These are phyloP conservation scores for Glycine latifolia DNA, from an alignment of 306 rosid species.

Conservation along the genomic window DNA sequence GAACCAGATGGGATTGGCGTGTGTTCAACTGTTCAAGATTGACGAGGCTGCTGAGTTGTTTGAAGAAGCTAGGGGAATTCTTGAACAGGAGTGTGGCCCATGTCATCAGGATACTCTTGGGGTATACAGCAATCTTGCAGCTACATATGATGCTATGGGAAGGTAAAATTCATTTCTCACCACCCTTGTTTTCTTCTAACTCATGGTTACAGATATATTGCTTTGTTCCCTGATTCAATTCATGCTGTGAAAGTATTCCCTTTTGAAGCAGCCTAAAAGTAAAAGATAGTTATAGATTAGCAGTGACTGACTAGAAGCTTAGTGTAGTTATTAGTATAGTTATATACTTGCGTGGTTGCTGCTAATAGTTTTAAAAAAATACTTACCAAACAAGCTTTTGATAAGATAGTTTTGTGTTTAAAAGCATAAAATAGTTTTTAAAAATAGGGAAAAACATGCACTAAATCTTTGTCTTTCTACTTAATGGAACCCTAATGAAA, in stretches of 20 bases:
- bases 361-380: no score
- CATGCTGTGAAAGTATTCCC: conserved; percentile 2
- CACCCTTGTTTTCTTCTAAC: conserved; percentile 19
- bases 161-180: conserved; percentile 61
- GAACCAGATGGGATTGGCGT: conserved; percentile 99
- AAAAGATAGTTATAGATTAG: not conserved
- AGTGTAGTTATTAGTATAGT: conserved; percentile 8
- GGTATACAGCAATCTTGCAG: conserved; percentile 96
- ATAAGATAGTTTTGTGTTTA: no score
- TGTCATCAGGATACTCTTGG: conserved; percentile 99
- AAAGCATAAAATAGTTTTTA: no score
- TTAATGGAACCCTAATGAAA: no score
- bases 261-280: not conserved
- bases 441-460: no score
- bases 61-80: conserved; percentile 94
- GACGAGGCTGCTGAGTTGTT: conserved; percentile 96
- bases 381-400: no score
- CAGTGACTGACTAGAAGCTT: not conserved
- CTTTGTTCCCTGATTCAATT: not conserved
- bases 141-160: conserved; percentile 99
- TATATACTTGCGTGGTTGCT: conserved; percentile 37
- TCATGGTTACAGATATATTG: not conserved
- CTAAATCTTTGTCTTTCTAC: no score
- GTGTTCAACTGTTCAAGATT: conserved; percentile 95
- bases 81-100: conserved; percentile 93